A percentile compares a stretch with the other conserved stretches of the same genome.
phyloP scores from a whole-genome alignment of 2,329 filamentous ascomycete genomes.

The Ophiostoma triangulosporum region DNA sequence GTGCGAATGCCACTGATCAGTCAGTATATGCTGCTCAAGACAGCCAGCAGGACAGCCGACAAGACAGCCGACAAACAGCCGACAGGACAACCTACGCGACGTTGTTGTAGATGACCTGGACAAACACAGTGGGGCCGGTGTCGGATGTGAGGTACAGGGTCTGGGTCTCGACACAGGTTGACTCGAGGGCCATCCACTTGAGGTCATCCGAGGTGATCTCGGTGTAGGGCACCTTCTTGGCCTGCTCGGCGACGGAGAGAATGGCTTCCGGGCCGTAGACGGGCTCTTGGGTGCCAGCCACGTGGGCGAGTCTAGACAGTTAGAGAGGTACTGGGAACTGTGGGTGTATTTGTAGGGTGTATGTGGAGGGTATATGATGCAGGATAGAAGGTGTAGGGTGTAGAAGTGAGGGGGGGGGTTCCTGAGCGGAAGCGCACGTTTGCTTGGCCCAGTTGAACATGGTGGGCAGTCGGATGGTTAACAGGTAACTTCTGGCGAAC shows the following conservation, averaged over 20 bases:
- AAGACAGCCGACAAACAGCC: constrained; percentile 19
- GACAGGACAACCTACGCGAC: constrained; percentile 53
- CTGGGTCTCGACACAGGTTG: constrained; percentile 87
- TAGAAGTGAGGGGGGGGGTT: not conserved
- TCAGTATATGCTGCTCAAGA: not conserved
- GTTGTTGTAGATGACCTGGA: constrained; percentile 95
- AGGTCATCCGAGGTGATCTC: constrained; percentile 65
- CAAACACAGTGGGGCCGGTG: constrained; percentile 60
- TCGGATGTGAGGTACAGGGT: constrained; percentile 83
- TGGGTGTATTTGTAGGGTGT: no score
- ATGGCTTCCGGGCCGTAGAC: constrained; percentile 87
- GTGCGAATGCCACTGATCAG: constrained; percentile 64
- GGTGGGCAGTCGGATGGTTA: constrained; percentile 18
- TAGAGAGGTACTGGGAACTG: no score
- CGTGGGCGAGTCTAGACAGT: constrained; percentile 49
- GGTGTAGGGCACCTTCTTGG: constrained; percentile 64
- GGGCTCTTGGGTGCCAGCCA: constrained; percentile 91
- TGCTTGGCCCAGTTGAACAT: constrained; percentile 96
- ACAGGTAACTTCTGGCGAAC: no score
- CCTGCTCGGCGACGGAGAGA: constrained; percentile 70
- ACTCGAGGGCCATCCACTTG: constrained; percentile 69
- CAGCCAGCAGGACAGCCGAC: not conserved
- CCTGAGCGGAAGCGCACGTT: constrained; percentile 43
- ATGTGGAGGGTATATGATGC: not conserved
- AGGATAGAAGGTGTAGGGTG: not conserved